Percentiles rank a stretch among this genome's conserved stretches.
These are phyloP conservation scores for Trametes punicea DNA, from an alignment of 768 basidiomycete genomes.

Conservation along the genomic window DNA sequence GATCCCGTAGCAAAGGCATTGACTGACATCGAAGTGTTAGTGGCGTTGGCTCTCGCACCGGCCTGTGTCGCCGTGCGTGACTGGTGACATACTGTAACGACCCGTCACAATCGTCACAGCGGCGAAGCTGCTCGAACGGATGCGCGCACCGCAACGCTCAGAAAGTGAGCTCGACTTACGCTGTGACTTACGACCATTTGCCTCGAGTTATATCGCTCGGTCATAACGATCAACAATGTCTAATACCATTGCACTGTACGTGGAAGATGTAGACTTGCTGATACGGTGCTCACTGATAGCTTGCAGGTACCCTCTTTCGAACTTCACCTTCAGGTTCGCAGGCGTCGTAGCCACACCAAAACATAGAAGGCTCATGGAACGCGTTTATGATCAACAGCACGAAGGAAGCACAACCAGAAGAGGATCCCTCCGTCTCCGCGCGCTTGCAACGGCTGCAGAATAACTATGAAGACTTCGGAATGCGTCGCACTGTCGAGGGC, in stretches of 20 bases:
- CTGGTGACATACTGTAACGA: background rate
- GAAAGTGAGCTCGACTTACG: background rate
- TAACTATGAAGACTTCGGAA: conserved; percentile 96
- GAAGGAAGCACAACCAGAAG: conserved; percentile 95
- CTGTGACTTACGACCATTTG: background rate
- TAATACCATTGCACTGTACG: conserved; percentile 51
- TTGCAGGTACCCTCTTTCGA: conserved; percentile 75
- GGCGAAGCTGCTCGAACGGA: background rate
- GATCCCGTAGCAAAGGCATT: too few relatives aligned
- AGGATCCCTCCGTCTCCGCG: conserved; percentile 94
- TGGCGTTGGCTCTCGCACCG: background rate
- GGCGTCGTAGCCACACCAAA: background rate
- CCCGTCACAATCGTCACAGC: background rate
- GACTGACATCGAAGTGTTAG: too few relatives aligned
- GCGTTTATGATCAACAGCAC: conserved; percentile 48
- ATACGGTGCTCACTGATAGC: background rate
- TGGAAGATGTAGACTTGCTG: background rate
- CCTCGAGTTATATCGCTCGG: background rate
- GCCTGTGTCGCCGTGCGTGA: background rate
- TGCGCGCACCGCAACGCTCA: background rate
- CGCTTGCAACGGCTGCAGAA: conserved; percentile 91
- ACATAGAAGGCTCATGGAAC: background rate
- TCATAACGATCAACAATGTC: conserved; percentile 34
- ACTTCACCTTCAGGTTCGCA: conserved; percentile 84
- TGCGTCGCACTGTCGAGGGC: conserved; percentile 92